These are phyloP conservation scores for Thermomucor indicae-seudaticae DNA, from an alignment of 371 early-diverging fungal species.

Conservation along the genomic window DNA sequence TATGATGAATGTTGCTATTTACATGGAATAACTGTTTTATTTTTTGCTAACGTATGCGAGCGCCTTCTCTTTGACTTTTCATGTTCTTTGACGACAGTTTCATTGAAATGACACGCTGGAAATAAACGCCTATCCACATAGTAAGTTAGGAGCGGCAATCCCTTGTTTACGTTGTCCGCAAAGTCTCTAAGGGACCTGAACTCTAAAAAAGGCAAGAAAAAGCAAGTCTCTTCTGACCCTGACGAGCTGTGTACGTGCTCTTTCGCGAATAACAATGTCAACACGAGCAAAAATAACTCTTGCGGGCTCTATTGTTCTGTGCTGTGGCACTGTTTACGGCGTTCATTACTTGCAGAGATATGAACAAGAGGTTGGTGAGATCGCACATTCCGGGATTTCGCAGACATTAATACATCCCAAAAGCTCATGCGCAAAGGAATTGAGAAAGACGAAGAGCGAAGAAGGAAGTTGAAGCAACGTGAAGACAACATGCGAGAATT, in stretches of 20 bases:
- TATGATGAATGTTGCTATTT: too few species aligned
- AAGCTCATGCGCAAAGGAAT: slow-evolving; percentile 32
- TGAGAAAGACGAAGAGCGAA: slow-evolving; percentile 35
- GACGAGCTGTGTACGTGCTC: neutral
- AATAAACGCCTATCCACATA: too few species aligned
- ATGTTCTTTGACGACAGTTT: too few species aligned
- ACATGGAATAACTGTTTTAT: too few species aligned
- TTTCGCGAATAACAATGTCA: slow-evolving; percentile 30
- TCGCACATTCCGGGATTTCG: neutral
- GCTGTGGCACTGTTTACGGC: slow-evolving; percentile 39
- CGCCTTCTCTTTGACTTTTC: too few species aligned
- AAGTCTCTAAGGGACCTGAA: too few species aligned
- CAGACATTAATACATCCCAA: neutral
- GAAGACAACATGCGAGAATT: slow-evolving; percentile 37
- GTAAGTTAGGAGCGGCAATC: too few species aligned
- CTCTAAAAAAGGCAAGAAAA: too few species aligned
- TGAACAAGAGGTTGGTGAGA: slow-evolving; percentile 34
- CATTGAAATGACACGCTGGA: too few species aligned
- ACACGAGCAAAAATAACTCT: slow-evolving; percentile 44
- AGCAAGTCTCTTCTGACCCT: too few species aligned
- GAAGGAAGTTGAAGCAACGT: slow-evolving; percentile 34
- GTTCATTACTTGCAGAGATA: slow-evolving; percentile 47
- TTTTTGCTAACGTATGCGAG: too few species aligned
- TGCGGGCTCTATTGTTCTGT: slow-evolving; percentile 38
- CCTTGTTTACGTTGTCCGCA: too few species aligned